Base-by-base conservation (phyloP, 2,329 filamentous ascomycete species). In the Apiospora koreana region DNA sequence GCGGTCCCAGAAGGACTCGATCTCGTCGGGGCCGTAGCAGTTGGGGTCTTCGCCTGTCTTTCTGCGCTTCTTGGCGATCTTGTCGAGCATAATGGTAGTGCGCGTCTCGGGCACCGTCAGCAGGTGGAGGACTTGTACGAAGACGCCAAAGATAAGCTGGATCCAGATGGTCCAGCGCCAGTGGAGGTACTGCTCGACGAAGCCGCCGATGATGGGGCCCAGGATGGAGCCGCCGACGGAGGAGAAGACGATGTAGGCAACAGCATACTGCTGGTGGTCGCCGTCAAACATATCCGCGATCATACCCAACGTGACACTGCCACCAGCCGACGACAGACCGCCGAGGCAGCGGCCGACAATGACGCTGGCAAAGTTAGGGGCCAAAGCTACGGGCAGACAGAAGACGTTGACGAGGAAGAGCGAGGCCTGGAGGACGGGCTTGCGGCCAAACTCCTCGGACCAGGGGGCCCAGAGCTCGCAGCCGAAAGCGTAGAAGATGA, bases 391-490 rank as follows among this genome's bases (percentile, higher is more conserved):
- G 5, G 91, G 91, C 0, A 94, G 79, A 73, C 93, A 91, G 85
- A 88, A 96, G 69, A 95, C 80, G 75, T 96, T 96, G 80, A 95
- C 92, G 14, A 96, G 83, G 73, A 92, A 87, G 69, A 96, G 82
- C 46, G 90, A 93, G 31, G 87, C 81, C 84, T 95, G 93, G 28
- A 95, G 85, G 69, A 96, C 87, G 1, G 91, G 91, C 83, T 90
- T 92, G 67, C 94, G 89, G 25, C 94, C 94, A 67, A 95, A 85
- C 76, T 96, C 94, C 79, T 97, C 94, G 64, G 89, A 93, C 92
- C 93, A 96, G 0, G 94, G 94, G 0, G 94, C 94, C 94, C 94
- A 96, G 0, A 96, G 85, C 81, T 96, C 94, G 79, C 94, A 96
- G 45, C 94, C 94, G 78, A 96, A 95, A 46, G 93, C 93, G 79